A percentile compares a stretch with the other conserved stretches of the same genome.
These are phyloP conservation scores for Nyctanthes arbortristis DNA, from an alignment of 257 asterid species.

Conservation along the genomic window DNA sequence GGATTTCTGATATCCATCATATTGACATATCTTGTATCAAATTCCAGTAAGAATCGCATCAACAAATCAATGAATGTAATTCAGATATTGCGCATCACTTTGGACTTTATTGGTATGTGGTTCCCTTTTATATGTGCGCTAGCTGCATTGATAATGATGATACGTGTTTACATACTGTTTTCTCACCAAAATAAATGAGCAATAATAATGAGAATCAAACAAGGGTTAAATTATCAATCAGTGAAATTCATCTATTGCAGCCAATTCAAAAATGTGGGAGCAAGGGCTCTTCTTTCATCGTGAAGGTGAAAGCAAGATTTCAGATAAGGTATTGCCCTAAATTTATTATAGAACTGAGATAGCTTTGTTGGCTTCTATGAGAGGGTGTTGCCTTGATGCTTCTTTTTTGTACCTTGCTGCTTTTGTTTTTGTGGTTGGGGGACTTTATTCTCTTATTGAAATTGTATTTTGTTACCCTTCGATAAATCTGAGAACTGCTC, in stretches of 20 bases:
- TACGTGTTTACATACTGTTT: not conserved
- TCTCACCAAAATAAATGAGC: too few species aligned
- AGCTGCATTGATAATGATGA: constrained; percentile 8
- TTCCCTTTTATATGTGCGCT: not conserved
- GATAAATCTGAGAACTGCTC: not conserved
- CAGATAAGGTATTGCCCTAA: constrained; percentile 55
- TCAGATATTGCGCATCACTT: constrained; percentile 84
- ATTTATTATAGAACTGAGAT: not conserved
- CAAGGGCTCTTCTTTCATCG: constrained; percentile 71
- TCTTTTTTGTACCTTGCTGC: constrained; percentile 15
- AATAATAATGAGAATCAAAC: too few species aligned
- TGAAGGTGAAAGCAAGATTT: constrained; percentile 52
- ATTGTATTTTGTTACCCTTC: constrained; percentile 4
- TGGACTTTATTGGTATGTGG: constrained; percentile 86
- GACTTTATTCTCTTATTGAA: constrained; percentile 1
- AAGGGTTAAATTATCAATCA: not conserved
- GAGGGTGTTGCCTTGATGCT: constrained; percentile 8
- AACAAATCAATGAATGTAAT: constrained; percentile 66
- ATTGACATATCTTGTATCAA: constrained; percentile 73
- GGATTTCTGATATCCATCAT: constrained; percentile 76
- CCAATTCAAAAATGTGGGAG: constrained; percentile 80
- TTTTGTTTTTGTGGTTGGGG: not conserved
- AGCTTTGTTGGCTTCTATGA: not conserved
- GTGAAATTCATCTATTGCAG: constrained; percentile 40
- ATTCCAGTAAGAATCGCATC: constrained; percentile 65